Evolutionary conservation across 106 monocot species (phyloP).

Genomic region (Xerophyta viscosa): DNA sequence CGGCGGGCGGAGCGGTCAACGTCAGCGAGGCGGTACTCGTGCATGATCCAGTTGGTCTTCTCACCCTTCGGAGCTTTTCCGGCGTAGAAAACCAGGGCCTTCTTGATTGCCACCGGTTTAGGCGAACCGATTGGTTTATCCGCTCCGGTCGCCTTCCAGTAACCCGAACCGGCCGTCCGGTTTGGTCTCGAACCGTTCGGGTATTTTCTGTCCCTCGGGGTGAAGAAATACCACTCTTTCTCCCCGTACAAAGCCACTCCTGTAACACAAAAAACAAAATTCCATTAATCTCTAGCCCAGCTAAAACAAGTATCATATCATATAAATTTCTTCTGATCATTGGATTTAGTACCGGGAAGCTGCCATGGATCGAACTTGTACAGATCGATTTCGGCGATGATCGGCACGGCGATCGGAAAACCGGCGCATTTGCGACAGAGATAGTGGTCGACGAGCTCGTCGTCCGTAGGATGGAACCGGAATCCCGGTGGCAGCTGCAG

Average conservation of each 20-base stretch:
- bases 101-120: constrained; percentile 68
- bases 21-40: constrained; percentile 48
- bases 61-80: constrained; percentile 79
- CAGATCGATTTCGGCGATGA: constrained; percentile 77
- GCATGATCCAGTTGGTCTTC: constrained; percentile 66
- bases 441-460: constrained; percentile 75
- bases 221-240: constrained; percentile 89
- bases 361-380: constrained; percentile 77
- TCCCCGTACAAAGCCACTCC: constrained; percentile 66
- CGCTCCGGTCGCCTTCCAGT: constrained; percentile 90
- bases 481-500: constrained; percentile 72
- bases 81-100: constrained; percentile 74
- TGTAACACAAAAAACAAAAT: not conserved
- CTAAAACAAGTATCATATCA: not conserved
- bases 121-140: constrained; percentile 70
- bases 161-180: constrained; percentile 77
- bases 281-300: not conserved
- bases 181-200: constrained; percentile 93
- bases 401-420: constrained; percentile 39
- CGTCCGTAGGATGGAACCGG: constrained; percentile 89
- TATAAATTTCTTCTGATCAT: not conserved
- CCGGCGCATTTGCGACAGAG: constrained; percentile 56
- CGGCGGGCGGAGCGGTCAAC: constrained; percentile 43
- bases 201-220: constrained; percentile 81
- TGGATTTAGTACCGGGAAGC: constrained; percentile 40